Base-by-base conservation (phyloP, 495 filamentous ascomycete species). In the Daldinia bambusicola region DNA sequence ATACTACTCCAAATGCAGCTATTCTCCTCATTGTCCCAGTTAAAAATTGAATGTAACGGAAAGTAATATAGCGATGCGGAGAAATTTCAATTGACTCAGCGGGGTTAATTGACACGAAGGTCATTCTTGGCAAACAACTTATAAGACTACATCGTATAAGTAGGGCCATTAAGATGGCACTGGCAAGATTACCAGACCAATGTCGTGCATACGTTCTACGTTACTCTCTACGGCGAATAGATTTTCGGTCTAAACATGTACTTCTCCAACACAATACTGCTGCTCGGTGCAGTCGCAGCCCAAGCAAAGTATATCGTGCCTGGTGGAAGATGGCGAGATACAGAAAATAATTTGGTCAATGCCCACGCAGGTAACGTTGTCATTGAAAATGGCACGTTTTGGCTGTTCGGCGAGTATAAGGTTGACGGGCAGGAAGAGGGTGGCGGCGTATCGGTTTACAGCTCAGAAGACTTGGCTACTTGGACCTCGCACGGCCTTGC, bases 401-500 rank as follows among this genome's bases (percentile, higher is more conserved):
- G 75, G 74, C 73, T 71, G 69, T 84, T 84, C 51, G 82, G 82
- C 38, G 82, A 84, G 71, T 81, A 83, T 72, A 84, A 84, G 74
- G 63, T 74, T 18, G 64, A 82, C 53, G 79, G 75, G 0, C 78
- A 81, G n/a, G 71, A 62, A 37, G 82, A 84, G 66, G 82, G 82
- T 14, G 81, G 75, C 2, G 82, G 82, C 20, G 74, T 84, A 8
- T 77, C 78, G 1, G 80, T 80, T 4, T 82, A 84, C 70, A 79
- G 76, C 57, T 82, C 80, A 1, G 66, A 75, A 9, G 81, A 83
- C 48, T 60, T 84, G 18, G 79, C 78, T 34, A 83, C 78, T 7
- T 84, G 82, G 81, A 72, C 74, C 14, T 69, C 53, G 37, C 78
- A 83, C 61, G 81, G 80, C 0, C 70, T 82, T 38, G 81, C 80